A percentile compares a stretch with the other conserved stretches of the same genome.
phyloP scores from a whole-genome alignment of 73 alveolate species.

The Uronychia setigera region DNA sequence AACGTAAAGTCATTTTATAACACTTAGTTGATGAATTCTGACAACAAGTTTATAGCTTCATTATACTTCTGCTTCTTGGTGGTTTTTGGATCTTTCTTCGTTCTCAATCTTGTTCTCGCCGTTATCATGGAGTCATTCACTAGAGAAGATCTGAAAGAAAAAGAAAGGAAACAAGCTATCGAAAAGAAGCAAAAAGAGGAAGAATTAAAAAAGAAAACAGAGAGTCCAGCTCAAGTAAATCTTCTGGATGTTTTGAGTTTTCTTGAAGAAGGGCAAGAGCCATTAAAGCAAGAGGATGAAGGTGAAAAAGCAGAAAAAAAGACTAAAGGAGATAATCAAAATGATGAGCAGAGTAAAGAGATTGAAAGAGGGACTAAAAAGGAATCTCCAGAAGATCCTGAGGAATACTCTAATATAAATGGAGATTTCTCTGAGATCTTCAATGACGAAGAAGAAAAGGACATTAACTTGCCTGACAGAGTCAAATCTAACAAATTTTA shows the following conservation, averaged over 20 bases:
- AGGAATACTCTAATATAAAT: too few relatives aligned
- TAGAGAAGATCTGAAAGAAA: neutral
- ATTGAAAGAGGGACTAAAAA: too few relatives aligned
- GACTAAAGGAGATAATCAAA: too few relatives aligned
- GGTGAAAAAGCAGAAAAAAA: too few relatives aligned
- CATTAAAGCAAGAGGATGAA: too few relatives aligned
- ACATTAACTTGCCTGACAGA: neutral
- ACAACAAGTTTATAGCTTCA: neutral
- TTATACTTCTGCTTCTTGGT: neutral
- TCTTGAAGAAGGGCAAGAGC: too few relatives aligned
- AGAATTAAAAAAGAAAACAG: neutral
- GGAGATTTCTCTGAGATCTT: too few relatives aligned
- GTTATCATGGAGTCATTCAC: neutral
- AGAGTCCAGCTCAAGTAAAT: neutral
- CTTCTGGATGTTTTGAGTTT: too few relatives aligned
- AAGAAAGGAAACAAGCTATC: neutral
- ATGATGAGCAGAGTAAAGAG: too few relatives aligned
- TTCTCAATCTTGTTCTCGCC: neutral
- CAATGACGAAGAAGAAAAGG: constrained; percentile 3
- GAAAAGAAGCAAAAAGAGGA: neutral
- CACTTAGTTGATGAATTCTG: neutral
- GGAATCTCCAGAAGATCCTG: too few relatives aligned
- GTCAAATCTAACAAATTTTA: neutral
- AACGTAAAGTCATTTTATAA: neutral
- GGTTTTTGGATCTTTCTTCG: neutral